phyloP scores from a whole-genome alignment of 108 stramenopile genomes.

The Aurantiochytrium sp. region DNA sequence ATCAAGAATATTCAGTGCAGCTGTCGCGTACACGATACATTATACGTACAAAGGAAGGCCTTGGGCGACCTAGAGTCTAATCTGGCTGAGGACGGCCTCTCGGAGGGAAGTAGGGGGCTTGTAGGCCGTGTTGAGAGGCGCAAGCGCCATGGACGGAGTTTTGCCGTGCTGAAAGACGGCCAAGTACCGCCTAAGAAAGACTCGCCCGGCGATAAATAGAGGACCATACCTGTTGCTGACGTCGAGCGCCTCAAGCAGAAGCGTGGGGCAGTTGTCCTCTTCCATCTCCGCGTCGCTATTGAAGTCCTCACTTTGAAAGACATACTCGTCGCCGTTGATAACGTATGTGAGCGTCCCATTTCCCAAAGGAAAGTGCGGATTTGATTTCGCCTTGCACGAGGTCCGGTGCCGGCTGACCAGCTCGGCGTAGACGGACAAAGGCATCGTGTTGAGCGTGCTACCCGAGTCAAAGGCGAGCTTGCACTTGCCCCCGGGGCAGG shows the following conservation, averaged over 20 bases:
- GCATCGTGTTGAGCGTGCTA: constrained; percentile 7
- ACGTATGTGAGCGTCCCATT: neutral
- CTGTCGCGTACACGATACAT: too few relatives aligned
- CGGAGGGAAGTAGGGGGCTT: neutral
- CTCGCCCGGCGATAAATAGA: neutral
- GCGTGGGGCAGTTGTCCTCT: neutral
- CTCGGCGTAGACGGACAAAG: neutral
- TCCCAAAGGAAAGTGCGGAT: neutral
- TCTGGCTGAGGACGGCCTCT: neutral
- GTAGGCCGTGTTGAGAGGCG: neutral
- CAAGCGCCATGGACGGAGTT: neutral
- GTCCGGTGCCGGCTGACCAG: neutral
- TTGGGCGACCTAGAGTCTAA: too few relatives aligned
- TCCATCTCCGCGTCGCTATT: neutral
- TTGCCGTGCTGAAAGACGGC: neutral
- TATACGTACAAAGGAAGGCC: too few relatives aligned
- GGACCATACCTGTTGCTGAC: neutral
- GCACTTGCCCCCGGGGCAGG: neutral
- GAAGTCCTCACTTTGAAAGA: neutral
- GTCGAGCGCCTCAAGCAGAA: neutral
- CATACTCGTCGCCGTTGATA: neutral
- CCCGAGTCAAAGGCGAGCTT: constrained; percentile 2
- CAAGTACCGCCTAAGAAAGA: neutral
- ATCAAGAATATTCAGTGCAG: too few relatives aligned
- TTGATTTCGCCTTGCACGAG: neutral